phyloP scores from a whole-genome alignment of 805 yeast species.

The Suhomyces vadensis region DNA sequence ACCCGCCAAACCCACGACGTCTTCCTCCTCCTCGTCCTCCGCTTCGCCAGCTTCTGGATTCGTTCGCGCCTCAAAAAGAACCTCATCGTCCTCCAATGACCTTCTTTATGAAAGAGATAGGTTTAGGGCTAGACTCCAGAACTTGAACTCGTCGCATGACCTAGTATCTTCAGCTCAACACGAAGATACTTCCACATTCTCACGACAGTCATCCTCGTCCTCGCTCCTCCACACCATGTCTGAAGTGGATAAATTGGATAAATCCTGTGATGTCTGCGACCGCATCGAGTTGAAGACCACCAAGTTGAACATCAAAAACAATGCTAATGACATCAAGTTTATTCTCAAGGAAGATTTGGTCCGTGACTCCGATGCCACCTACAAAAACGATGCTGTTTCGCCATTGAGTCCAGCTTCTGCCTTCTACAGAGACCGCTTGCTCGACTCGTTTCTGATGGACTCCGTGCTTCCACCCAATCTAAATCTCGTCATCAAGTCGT shows the following conservation, averaged over 20 bases:
- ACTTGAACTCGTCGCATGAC: conserved; percentile 25
- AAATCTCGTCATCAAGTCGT: conserved; percentile 14
- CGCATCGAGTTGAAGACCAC: conserved; percentile 39
- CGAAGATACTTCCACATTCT: neutral
- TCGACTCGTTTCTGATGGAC: neutral
- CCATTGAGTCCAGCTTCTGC: conserved; percentile 4
- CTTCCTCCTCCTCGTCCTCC: neutral
- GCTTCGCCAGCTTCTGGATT: conserved; percentile 1
- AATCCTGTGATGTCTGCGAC: conserved; percentile 36
- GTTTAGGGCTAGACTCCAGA: conserved; percentile 39
- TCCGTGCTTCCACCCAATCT: neutral
- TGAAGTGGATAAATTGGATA: neutral
- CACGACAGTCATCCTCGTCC: neutral
- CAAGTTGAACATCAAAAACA: conserved; percentile 25
- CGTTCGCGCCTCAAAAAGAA: conserved; percentile 26
- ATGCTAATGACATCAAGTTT: neutral
- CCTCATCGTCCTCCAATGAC: conserved; percentile 43
- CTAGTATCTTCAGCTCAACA: neutral
- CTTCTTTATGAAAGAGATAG: conserved; percentile 41
- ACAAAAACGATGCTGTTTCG: neutral
- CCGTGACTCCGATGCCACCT: neutral
- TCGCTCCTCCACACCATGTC: conserved; percentile 3
- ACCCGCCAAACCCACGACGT: neutral
- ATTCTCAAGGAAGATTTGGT: neutral
- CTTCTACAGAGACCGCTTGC: conserved; percentile 3